Conservation (phyloP, 2,329 filamentous ascomycete genomes). For the Fusarium phyllophilum region DNA sequence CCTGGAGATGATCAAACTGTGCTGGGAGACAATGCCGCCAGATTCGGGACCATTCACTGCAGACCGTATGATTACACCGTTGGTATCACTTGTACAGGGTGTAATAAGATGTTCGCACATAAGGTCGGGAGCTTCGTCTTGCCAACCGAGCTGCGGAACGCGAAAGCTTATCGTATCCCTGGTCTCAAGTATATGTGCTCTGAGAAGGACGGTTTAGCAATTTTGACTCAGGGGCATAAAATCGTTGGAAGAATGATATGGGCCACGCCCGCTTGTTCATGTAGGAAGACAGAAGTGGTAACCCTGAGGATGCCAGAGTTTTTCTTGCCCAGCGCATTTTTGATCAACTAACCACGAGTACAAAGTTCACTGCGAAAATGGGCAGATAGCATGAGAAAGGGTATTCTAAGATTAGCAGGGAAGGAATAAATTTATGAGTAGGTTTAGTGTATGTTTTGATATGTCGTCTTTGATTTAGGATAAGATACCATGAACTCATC, state of each 20-base stretch:
- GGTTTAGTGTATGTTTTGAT: neutral
- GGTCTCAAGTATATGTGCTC: neutral
- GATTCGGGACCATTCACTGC: neutral
- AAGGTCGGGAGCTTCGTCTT: neutral
- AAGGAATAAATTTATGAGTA: neutral
- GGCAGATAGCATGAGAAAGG: neutral
- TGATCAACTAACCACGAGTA: neutral
- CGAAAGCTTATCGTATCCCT: neutral
- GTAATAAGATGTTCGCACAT: neutral
- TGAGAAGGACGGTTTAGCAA: neutral
- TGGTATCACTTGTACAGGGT: neutral
- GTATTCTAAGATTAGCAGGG: rapidly evolving
- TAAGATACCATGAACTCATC: neutral
- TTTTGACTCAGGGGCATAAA: neutral
- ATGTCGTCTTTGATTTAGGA: neutral
- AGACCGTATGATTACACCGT: neutral
- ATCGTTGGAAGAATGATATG: neutral
- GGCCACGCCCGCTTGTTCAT: neutral
- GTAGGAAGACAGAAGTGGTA: neutral
- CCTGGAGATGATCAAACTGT: neutral
- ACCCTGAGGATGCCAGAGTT: neutral
- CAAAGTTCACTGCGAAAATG: no score
- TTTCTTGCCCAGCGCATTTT: neutral
- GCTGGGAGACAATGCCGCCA: neutral
- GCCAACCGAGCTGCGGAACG: neutral